These are phyloP conservation scores for Melanogaster broomeanus DNA, from an alignment of 768 basidiomycete genomes.

Conservation along the genomic window DNA sequence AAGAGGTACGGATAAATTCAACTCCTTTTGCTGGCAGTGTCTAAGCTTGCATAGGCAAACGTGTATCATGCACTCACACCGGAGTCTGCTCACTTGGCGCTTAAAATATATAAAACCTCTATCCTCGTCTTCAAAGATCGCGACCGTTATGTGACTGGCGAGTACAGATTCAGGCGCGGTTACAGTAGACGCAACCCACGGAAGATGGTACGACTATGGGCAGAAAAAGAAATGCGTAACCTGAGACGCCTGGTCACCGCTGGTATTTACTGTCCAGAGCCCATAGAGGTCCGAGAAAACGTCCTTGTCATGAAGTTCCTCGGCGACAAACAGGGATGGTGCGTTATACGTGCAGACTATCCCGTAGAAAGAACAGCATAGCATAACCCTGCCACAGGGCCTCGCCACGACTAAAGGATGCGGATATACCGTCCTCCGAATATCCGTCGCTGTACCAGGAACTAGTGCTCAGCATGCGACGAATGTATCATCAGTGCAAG, in stretches of 20 bases:
- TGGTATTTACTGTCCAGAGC: conserved; percentile 84
- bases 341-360: conserved; percentile 28
- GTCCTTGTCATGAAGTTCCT: conserved; percentile 96
- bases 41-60: conserved; percentile 65
- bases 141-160: conserved; percentile 95
- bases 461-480: conserved; percentile 75
- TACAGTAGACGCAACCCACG: conserved; percentile 90
- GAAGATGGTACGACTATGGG: conserved; percentile 99
- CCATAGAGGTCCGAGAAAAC: conserved; percentile 93
- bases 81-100: conserved; percentile 65
- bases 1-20: conserved; percentile 66
- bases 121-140: conserved; percentile 97
- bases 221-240: conserved; percentile 99
- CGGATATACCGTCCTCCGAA: conserved; percentile 52
- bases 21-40: background rate
- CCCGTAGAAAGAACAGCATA: conserved; percentile 1
- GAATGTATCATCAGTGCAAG: conserved; percentile 87
- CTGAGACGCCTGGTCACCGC: conserved; percentile 81
- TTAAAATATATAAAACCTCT: conserved; percentile 98
- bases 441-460: conserved; percentile 71
- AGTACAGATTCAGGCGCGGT: conserved; percentile 91
- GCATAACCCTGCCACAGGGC: conserved; percentile 53
- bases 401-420: conserved; percentile 92
- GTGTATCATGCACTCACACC: conserved; percentile 88
- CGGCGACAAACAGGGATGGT: conserved; percentile 83